A percentile compares a stretch with the other conserved stretches of the same genome.
Conservation (phyloP, 148 eudicot genomes). For the Fallopia convolvulus region DNA sequence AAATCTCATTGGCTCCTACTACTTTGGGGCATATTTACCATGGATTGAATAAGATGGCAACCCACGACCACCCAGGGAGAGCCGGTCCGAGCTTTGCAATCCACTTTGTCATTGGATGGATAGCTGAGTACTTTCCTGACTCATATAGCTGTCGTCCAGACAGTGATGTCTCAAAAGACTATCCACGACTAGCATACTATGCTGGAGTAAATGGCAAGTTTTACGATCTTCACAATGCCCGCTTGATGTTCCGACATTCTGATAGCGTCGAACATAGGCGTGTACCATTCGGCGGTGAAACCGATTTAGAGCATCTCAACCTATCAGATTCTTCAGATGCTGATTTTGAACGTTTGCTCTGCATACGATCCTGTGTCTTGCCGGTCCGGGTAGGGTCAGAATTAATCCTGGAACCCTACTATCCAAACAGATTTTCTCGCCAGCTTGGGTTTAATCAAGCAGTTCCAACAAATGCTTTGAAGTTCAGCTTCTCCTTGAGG, state of each 20-base stretch:
- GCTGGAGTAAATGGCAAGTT: background rate
- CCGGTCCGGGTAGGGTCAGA: too few species aligned
- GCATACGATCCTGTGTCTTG: too few species aligned
- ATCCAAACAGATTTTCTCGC: too few species aligned
- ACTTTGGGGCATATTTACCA: background rate
- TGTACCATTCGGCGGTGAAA: too few species aligned
- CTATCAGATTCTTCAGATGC: too few species aligned
- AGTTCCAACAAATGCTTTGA: too few species aligned
- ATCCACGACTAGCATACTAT: background rate
- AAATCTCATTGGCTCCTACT: background rate
- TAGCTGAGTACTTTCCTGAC: background rate
- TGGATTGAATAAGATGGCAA: background rate
- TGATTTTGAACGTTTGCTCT: too few species aligned
- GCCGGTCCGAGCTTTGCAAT: background rate
- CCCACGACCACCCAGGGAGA: background rate
- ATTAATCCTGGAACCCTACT: too few species aligned
- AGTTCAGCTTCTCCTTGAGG: too few species aligned
- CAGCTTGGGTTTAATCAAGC: too few species aligned
- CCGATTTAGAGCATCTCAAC: too few species aligned
- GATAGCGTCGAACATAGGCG: too few species aligned
- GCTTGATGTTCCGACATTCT: background rate
- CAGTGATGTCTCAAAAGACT: background rate
- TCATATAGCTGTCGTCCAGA: background rate
- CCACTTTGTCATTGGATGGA: background rate
- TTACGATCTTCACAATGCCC: background rate